These are phyloP conservation scores for Aspergillus incahuasiensis DNA, from an alignment of 495 filamentous ascomycete genomes.

Conservation along the genomic window DNA sequence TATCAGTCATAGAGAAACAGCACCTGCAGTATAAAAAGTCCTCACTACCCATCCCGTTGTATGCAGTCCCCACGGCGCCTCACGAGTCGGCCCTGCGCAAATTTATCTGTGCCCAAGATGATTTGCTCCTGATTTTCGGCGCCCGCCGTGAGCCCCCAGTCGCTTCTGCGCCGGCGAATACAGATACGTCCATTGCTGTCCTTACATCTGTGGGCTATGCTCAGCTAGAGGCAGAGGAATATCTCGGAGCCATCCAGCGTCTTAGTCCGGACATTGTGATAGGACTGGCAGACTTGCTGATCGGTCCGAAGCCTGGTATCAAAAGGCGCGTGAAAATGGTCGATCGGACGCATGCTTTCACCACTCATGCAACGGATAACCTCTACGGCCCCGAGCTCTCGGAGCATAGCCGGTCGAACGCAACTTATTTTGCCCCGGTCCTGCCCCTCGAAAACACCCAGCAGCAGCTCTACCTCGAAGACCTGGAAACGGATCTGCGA, in stretches of 20 bases:
- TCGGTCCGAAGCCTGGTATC: constrained; percentile 51
- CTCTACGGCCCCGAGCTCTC: constrained; percentile 42
- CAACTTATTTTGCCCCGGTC: constrained; percentile 72
- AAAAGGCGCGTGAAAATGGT: constrained; percentile 79
- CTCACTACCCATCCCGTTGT: constrained; percentile 45
- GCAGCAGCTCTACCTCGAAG: constrained; percentile 72
- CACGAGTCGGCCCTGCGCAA: constrained; percentile 57
- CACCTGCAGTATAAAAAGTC: constrained; percentile 26
- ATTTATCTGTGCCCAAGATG: constrained; percentile 60
- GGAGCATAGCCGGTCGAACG: constrained; percentile 29
- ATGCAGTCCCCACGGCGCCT: constrained; percentile 35
- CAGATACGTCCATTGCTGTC: constrained; percentile 64
- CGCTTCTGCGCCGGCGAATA: constrained; percentile 66
- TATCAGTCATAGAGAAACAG: constrained; percentile 71
- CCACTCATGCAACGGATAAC: constrained; percentile 47
- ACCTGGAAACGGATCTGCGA: constrained; percentile 51
- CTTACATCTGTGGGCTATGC: constrained; percentile 81
- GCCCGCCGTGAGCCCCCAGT: constrained; percentile 75
- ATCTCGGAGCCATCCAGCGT: constrained; percentile 53
- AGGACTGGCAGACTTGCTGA: constrained; percentile 69
- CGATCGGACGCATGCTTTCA: constrained; percentile 73
- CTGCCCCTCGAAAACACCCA: constrained; percentile 68
- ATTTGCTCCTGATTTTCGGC: constrained; percentile 66
- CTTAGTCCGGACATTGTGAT: constrained; percentile 79
- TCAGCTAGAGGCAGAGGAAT: constrained; percentile 61